These are phyloP conservation scores for Dillenia turbinata DNA, from an alignment of 164 flowering plant genomes.

Conservation along the genomic window DNA sequence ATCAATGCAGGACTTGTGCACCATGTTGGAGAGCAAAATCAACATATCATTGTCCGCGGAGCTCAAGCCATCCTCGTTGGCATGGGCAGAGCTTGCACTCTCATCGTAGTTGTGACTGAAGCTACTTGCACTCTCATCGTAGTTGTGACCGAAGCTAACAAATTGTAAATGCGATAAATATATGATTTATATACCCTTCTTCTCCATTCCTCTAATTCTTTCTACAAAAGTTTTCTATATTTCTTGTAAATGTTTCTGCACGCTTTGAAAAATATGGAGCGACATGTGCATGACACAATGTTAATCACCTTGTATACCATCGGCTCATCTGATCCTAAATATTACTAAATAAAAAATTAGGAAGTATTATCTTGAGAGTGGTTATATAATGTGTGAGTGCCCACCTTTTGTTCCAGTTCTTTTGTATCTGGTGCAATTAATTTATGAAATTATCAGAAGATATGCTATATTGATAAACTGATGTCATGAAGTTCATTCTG, in stretches of 20 bases:
- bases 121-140: constrained; percentile 69
- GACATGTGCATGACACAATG: constrained; percentile 10
- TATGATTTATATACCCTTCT: constrained; percentile 16
- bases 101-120: constrained; percentile 37
- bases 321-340: not conserved
- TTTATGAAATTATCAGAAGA: no score
- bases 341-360: no score
- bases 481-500: no score
- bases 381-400: no score
- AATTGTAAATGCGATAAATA: constrained; percentile 29
- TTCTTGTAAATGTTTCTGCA: constrained; percentile 22
- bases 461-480: no score
- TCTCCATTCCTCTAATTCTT: not conserved
- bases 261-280: constrained; percentile 16
- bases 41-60: constrained; percentile 57
- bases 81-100: constrained; percentile 95
- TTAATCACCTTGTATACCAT: constrained; percentile 13
- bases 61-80: constrained; percentile 74
- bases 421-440: no score
- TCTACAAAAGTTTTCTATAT: no score
- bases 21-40: constrained; percentile 58
- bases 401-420: no score
- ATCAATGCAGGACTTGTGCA: constrained; percentile 51
- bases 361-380: no score
- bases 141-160: constrained; percentile 27